A percentile compares a stretch with the other conserved stretches of the same genome.
These are phyloP conservation scores for Mycena haematopus DNA, from an alignment of 768 basidiomycete genomes.

Conservation along the genomic window DNA sequence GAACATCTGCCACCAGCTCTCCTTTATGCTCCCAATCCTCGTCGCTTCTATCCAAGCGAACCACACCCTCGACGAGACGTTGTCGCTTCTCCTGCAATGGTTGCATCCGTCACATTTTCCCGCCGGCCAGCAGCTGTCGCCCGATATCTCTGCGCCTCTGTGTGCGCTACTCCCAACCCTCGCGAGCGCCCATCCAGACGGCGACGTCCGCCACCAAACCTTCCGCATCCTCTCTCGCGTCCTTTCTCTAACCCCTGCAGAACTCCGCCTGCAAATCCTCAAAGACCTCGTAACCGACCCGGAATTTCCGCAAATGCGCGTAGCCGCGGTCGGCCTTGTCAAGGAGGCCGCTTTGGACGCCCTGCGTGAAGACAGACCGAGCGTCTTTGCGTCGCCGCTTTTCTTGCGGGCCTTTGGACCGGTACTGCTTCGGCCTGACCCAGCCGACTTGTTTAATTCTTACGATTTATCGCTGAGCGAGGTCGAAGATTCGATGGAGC, in stretches of 20 bases:
- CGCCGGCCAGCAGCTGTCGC: slow-evolving; percentile 38
- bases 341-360: slow-evolving; percentile 71
- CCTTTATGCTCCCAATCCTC: slow-evolving; percentile 48
- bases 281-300: slow-evolving; percentile 56
- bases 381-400: slow-evolving; percentile 59
- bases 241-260: slow-evolving; percentile 53
- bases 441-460: slow-evolving; percentile 54
- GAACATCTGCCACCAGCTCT: slow-evolving; percentile 33
- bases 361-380: slow-evolving; percentile 37
- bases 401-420: slow-evolving; percentile 67
- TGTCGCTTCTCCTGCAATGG: slow-evolving; percentile 58
- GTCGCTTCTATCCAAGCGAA: slow-evolving; percentile 61
- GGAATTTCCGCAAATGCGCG: slow-evolving; percentile 69
- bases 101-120: slow-evolving; percentile 36
- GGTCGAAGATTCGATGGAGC: slow-evolving; percentile 61
- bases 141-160: slow-evolving; percentile 56
- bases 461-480: slow-evolving; percentile 45
- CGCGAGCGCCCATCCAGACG: slow-evolving; percentile 67
- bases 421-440: slow-evolving; percentile 62
- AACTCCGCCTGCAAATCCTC: slow-evolving; percentile 60
- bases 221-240: slow-evolving; percentile 66
- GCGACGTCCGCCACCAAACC: slow-evolving; percentile 60
- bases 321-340: slow-evolving; percentile 70
- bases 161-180: slow-evolving; percentile 57
- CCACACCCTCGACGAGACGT: slow-evolving; percentile 60